A percentile compares a stretch with the other conserved stretches of the same genome.
phyloP scores from a whole-genome alignment of 345 rosid species.

The Citrus trifoliata region DNA sequence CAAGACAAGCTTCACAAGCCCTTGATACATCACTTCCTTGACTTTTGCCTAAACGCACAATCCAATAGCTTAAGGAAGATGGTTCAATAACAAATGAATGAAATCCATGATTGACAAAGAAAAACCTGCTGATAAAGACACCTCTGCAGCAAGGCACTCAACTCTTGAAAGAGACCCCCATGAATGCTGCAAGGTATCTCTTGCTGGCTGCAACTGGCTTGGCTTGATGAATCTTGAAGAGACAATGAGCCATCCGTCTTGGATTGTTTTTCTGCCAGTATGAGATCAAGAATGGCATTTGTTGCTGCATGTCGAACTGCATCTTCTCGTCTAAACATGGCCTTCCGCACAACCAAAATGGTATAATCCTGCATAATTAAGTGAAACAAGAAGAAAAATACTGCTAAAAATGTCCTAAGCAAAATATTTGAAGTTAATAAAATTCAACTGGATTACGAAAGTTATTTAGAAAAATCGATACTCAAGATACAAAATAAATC shows the following conservation, averaged over 20 bases:
- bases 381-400: neutral
- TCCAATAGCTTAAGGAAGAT: slow-evolving; percentile 18
- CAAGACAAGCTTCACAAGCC: slow-evolving; percentile 72
- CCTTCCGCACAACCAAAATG: slow-evolving; percentile 74
- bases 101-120: neutral
- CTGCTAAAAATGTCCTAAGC: neutral
- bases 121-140: slow-evolving; percentile 80
- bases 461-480: neutral
- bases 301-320: slow-evolving; percentile 72
- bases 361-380: slow-evolving; percentile 53
- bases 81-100: slow-evolving; percentile 5
- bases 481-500: neutral
- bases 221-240: slow-evolving; percentile 82
- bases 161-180: slow-evolving; percentile 59
- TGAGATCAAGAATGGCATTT: slow-evolving; percentile 51
- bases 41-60: slow-evolving; percentile 55
- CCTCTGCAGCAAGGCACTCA: slow-evolving; percentile 80
- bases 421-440: neutral
- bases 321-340: slow-evolving; percentile 84
- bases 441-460: neutral
- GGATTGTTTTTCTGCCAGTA: slow-evolving; percentile 66
- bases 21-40: slow-evolving; percentile 57
- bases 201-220: slow-evolving; percentile 90
- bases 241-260: slow-evolving; percentile 41
- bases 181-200: slow-evolving; percentile 39